A percentile compares a stretch with the other conserved stretches of the same genome.
phyloP scores from a whole-genome alignment of 2,329 filamentous ascomycete genomes.

The Botryotinia narcissicola region DNA sequence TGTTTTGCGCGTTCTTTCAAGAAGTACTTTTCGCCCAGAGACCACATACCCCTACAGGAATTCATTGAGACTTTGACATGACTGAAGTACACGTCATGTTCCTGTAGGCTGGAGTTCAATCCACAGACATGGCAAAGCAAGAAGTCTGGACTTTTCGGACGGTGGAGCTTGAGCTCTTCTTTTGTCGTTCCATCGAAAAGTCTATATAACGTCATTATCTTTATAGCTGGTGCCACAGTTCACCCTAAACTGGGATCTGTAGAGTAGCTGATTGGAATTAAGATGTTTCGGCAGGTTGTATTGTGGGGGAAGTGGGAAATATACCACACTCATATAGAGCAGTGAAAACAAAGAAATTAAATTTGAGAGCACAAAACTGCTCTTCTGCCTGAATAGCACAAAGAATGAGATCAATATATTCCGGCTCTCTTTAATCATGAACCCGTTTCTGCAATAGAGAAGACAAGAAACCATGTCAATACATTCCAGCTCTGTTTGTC shows the following conservation, averaged over 20 bases:
- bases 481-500: neutral
- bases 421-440: neutral
- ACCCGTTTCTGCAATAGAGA: neutral
- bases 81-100: neutral
- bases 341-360: neutral
- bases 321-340: neutral
- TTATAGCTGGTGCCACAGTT: neutral
- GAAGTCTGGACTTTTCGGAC: neutral
- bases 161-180: neutral
- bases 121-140: neutral
- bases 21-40: neutral
- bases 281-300: neutral
- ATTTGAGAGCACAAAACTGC: neutral
- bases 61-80: conserved; percentile 8
- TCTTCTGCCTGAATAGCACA: neutral
- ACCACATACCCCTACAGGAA: neutral
- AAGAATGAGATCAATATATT: neutral
- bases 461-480: neutral
- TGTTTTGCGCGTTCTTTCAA: neutral
- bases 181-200: neutral
- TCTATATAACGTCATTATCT: neutral
- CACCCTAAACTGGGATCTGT: neutral
- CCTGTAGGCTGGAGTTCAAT: neutral
- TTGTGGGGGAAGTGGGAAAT: too few species aligned
- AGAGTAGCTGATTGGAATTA: neutral